Evolutionary conservation across 2,329 filamentous ascomycete species (phyloP).

Genomic region (Hypoxylon sp.): DNA sequence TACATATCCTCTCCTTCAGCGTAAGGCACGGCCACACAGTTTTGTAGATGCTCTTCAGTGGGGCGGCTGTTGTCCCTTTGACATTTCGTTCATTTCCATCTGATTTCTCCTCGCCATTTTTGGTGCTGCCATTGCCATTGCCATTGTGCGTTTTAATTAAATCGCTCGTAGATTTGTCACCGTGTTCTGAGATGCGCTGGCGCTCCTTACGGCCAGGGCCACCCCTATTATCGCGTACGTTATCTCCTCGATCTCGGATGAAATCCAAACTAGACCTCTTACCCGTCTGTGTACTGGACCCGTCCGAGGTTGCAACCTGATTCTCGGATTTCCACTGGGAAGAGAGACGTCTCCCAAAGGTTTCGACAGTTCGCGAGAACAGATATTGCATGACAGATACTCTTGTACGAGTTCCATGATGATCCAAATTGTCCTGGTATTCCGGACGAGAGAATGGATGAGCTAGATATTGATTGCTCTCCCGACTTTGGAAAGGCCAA

Average conservation of each 20-base stretch:
- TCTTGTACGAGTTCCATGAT: constrained; percentile 1
- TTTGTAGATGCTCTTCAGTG: constrained; percentile 67
- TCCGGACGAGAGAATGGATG: not conserved
- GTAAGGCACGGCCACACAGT: constrained; percentile 78
- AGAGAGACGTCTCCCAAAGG: constrained; percentile 16
- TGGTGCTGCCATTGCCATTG: not conserved
- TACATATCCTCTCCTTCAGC: constrained; percentile 60
- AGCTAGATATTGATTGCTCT: constrained; percentile 9
- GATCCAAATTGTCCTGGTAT: constrained; percentile 8
- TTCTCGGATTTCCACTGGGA: constrained; percentile 1
- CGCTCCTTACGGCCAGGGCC: constrained; percentile 14
- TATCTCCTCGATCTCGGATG: constrained; percentile 41
- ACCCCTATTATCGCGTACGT: constrained; percentile 33
- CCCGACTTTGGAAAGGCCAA: constrained; percentile 23
- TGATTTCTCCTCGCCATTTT: not conserved
- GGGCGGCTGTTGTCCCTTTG: constrained; percentile 25
- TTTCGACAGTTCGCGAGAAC: constrained; percentile 6
- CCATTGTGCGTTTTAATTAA: not conserved
- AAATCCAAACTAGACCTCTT: constrained; percentile 37
- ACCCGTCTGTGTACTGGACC: not conserved
- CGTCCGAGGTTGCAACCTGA: not conserved
- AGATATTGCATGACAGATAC: not conserved
- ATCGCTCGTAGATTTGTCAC: not conserved
- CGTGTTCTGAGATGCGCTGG: not conserved
- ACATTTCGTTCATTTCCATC: constrained; percentile 4